These are phyloP conservation scores for Henningerozyma blattae DNA, from an alignment of 805 yeast genomes.

Conservation along the genomic window DNA sequence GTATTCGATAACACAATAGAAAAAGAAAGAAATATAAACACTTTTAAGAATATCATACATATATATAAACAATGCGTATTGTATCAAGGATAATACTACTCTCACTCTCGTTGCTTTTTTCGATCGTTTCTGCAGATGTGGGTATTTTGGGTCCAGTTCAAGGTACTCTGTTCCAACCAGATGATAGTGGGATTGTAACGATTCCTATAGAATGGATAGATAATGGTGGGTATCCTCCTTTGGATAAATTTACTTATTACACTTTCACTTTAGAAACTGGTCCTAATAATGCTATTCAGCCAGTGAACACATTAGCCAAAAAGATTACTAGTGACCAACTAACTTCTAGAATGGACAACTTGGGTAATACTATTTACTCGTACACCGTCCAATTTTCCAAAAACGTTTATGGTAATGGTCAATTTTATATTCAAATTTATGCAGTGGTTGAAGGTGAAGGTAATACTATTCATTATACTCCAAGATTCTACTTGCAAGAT, in stretches of 20 bases:
- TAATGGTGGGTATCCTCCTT: slow-evolving; percentile 36
- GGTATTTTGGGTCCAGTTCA: slow-evolving; percentile 14
- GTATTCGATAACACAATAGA: too few relatives aligned
- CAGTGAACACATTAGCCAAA: slow-evolving; percentile 25
- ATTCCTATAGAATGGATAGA: slow-evolving; percentile 41
- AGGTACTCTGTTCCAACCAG: slow-evolving; percentile 11
- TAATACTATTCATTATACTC: slow-evolving; percentile 55
- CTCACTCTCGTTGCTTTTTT: too few relatives aligned
- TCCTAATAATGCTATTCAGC: slow-evolving; percentile 34
- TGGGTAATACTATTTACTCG: slow-evolving; percentile 17
- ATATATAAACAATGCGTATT: too few relatives aligned
- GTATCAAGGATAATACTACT: too few relatives aligned
- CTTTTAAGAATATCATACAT: too few relatives aligned
- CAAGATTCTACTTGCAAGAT: slow-evolving; percentile 50
- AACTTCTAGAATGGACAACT: background rate
- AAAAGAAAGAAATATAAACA: too few relatives aligned
- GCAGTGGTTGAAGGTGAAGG: slow-evolving; percentile 27
- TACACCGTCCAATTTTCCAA: slow-evolving; percentile 34
- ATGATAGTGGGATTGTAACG: slow-evolving; percentile 16
- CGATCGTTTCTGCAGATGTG: slow-evolving; percentile 9
- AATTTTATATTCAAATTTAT: slow-evolving; percentile 59
- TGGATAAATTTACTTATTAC: slow-evolving; percentile 32
- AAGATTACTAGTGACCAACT: slow-evolving; percentile 23
- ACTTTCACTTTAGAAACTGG: slow-evolving; percentile 62
- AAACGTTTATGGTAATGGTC: slow-evolving; percentile 46